Evolutionary conservation across 192 early-diverging fungal species (phyloP), one percentile per base, ranked within the genome.

Genomic region (Entomortierella parvispora): DNA sequence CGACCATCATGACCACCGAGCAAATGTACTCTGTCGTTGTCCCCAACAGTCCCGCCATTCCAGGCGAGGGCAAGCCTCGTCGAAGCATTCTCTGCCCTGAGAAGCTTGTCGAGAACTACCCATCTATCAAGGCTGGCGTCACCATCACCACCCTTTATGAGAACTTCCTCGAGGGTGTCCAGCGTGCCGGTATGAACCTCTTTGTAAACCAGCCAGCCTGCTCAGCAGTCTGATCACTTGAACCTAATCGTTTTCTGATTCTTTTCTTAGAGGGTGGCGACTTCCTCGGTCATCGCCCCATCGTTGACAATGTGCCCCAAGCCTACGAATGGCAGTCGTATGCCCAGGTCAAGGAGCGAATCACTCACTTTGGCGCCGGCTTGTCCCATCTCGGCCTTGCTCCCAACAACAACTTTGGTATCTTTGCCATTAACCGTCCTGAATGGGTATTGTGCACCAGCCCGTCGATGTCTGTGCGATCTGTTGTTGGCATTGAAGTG

Each of bases 361-460:
- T 85, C 18, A 80, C 72, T n/a, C 80, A 86, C 62, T 81, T 93
- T 65, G 92, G 91, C 34, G 86, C 86, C 60, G 92, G 92, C 20
- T 76, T 93, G 32, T 52, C 87, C 53, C 82, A 86, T 47, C 56
- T 91, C 11, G 49, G 56, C 37, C 49, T 65, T 53, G 51, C 28
- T 14, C 26, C 62, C 37, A 65, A 52, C 9, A 20, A 33, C 25
- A 45, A 54, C 17, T 65, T 65, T 43, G 62, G 62, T 31, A 43
- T 65, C 50, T 54, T 65, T 40, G 50, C 62, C 40, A 52, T 65
- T 40, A 65, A 65, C 65, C 79, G 80, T 51, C 76, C 83, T 18
- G 69, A 93, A 52, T 92, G 89, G 64, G 81, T 95, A 62, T 91
- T n/a, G n/a, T n/a, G n/a, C n/a, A n/a, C n/a, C n/a, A n/a, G n/a